A percentile compares a stretch with the other conserved stretches of the same genome.
These are phyloP conservation scores for Fragaria ananassa DNA, from an alignment of 306 rosid species.

Conservation along the genomic window DNA sequence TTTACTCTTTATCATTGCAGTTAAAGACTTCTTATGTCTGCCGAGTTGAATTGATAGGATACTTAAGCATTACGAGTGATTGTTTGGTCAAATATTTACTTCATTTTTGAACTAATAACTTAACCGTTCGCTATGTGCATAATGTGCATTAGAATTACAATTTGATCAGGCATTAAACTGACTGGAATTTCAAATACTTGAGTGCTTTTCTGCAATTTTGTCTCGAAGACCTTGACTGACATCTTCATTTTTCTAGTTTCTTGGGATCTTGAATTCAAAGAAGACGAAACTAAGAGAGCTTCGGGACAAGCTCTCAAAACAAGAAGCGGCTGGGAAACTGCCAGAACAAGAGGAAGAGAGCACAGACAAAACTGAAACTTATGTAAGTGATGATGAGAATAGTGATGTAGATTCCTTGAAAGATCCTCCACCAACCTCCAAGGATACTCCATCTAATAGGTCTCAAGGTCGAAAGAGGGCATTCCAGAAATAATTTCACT, in stretches of 20 bases:
- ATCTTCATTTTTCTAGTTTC: conserved; percentile 50
- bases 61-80: not conserved
- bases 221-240: conserved; percentile 22
- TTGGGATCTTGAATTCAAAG: conserved; percentile 82
- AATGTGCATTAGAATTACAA: not conserved
- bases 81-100: not conserved
- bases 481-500: conserved; percentile 15
- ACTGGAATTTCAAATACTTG: not conserved
- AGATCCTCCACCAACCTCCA: conserved; percentile 39
- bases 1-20: too few species aligned
- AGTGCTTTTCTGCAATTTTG: not conserved
- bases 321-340: conserved; percentile 41
- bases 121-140: not conserved
- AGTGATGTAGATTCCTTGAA: conserved; percentile 41
- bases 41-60: not conserved
- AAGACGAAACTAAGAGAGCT: conserved; percentile 74
- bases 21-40: not conserved
- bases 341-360: conserved; percentile 56
- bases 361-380: conserved; percentile 74
- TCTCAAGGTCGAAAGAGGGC: conserved; percentile 44
- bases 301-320: conserved; percentile 53
- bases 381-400: conserved; percentile 39
- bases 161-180: not conserved
- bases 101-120: not conserved
- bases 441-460: conserved; percentile 27